phyloP scores from a whole-genome alignment of 768 basidiomycete genomes.

The Mycena galericulata region DNA sequence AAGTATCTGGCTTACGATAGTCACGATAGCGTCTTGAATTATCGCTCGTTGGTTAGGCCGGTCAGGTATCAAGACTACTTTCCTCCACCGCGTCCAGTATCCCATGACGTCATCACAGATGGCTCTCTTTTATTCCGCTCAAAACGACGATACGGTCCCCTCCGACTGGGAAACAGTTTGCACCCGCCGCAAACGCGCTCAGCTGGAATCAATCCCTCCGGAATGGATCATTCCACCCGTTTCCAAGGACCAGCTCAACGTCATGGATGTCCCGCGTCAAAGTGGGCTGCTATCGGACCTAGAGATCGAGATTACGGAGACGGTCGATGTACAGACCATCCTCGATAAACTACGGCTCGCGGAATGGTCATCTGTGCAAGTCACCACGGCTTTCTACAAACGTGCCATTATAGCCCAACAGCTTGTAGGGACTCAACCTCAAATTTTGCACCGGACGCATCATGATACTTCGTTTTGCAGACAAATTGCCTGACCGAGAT shows the following conservation, averaged over 20 bases:
- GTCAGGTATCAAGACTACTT: too few relatives aligned
- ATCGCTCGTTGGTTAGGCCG: too few relatives aligned
- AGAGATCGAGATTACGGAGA: slow-evolving; percentile 73
- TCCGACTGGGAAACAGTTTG: slow-evolving; percentile 44
- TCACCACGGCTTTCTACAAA: slow-evolving; percentile 73
- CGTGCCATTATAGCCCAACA: slow-evolving; percentile 78
- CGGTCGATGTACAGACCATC: slow-evolving; percentile 54
- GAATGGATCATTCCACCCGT: slow-evolving; percentile 63
- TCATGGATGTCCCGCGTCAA: slow-evolving; percentile 59
- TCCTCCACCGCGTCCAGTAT: too few relatives aligned
- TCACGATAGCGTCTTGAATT: too few relatives aligned
- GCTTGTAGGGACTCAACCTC: slow-evolving; percentile 52
- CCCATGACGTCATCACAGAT: too few relatives aligned
- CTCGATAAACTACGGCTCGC: slow-evolving; percentile 59
- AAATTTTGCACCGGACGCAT: not conserved
- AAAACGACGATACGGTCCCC: not conserved
- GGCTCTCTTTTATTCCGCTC: too few relatives aligned
- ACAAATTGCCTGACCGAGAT: slow-evolving; percentile 71
- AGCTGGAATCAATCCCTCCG: slow-evolving; percentile 63
- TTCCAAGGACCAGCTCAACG: slow-evolving; percentile 56
- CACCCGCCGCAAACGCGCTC: slow-evolving; percentile 56
- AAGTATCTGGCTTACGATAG: too few relatives aligned
- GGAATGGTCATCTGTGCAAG: slow-evolving; percentile 67
- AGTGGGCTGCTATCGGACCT: slow-evolving; percentile 63
- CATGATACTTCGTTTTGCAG: slow-evolving; percentile 26